A percentile compares a stretch with the other conserved stretches of the same genome.
Evolutionary conservation across 331 rosid species (phyloP).

Genomic region (Quercus phellos): DNA sequence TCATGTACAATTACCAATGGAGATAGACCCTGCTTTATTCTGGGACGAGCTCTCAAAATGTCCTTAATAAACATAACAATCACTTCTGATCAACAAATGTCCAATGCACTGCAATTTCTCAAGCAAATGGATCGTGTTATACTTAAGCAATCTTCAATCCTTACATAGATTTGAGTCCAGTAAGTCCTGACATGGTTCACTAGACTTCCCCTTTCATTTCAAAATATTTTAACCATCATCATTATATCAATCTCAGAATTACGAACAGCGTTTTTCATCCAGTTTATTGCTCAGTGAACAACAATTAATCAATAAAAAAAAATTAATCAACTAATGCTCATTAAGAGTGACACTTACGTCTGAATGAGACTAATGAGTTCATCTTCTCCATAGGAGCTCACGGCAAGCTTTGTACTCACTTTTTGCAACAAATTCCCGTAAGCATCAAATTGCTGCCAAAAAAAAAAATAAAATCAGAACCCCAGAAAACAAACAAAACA

Average conservation of each 20-base stretch:
- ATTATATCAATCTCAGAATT: not conserved
- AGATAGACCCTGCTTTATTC: not conserved
- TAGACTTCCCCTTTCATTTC: not conserved
- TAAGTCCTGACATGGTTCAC: not conserved
- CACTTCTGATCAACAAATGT: not conserved
- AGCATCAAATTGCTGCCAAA: conserved; percentile 78
- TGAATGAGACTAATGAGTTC: conserved; percentile 92
- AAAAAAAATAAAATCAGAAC: not conserved
- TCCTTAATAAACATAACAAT: not conserved
- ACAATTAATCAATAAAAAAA: not conserved
- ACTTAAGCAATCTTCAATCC: not conserved
- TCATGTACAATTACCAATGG: not conserved
- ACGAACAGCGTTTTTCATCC: not conserved
- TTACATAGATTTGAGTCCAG: not conserved
- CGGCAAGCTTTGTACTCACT: conserved; percentile 73
- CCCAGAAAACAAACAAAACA: not conserved
- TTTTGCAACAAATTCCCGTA: conserved; percentile 67
- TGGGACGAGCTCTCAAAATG: not conserved
- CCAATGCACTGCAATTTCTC: not conserved
- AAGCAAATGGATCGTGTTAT: not conserved
- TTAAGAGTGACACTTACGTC: conserved; percentile 44
- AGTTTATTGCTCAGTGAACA: not conserved
- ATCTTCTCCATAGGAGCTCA: conserved; percentile 84
- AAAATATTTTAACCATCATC: not conserved
- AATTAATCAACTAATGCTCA: not conserved